phyloP scores from a whole-genome alignment of 2,329 filamentous ascomycete species.

The Apiospora aurea region DNA sequence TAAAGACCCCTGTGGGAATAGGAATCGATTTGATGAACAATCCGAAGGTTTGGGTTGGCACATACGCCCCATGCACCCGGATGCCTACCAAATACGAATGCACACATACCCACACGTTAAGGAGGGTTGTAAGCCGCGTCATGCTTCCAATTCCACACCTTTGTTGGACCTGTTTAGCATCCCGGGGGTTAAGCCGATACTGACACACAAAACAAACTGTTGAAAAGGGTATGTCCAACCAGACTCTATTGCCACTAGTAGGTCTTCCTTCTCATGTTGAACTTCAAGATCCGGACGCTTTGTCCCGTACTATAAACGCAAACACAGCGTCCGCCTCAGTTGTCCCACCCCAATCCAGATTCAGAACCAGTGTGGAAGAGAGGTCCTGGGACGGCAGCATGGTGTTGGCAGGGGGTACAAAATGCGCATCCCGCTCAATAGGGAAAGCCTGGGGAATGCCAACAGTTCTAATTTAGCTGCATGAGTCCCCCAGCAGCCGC shows the following conservation, averaged over 20 bases:
- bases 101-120: background rate
- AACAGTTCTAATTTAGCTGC: background rate
- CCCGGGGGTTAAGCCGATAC: too few relatives aligned
- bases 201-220: background rate
- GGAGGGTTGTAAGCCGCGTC: background rate
- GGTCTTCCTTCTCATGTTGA: background rate
- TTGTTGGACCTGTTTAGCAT: background rate
- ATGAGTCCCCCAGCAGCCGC: background rate
- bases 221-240: background rate
- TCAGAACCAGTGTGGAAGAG: background rate
- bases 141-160: background rate
- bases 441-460: background rate
- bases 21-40: background rate
- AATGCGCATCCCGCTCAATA: background rate
- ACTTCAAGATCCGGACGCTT: background rate
- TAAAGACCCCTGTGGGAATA: slow-evolving; percentile 25
- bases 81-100: background rate
- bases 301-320: background rate
- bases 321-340: background rate
- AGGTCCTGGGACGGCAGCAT: background rate
- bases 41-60: background rate
- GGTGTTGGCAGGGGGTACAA: background rate
- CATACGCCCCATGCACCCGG: background rate
- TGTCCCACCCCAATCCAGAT: background rate
- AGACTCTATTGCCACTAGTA: background rate